Evolutionary conservation across 306 rosid species (phyloP), one percentile per base, ranked within the genome.

Genomic region (Aeschynomene evenia): DNA sequence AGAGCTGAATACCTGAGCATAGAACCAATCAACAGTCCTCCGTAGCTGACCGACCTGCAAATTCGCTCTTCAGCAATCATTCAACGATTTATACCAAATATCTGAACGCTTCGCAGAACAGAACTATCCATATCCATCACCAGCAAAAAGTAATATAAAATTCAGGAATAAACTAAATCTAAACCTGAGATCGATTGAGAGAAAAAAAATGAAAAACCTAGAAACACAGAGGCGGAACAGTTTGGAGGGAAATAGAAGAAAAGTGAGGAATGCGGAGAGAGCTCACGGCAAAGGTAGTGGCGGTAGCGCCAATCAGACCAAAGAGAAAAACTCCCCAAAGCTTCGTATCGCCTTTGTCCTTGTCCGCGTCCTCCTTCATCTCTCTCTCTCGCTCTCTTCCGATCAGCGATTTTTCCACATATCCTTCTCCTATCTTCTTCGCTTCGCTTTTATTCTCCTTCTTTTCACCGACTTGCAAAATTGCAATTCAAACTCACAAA

Each of bases 291-390:
- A 87, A 76, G 55, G 99, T 95, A 37, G 95, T 83, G 76, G 79
- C 91, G 57, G 97, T 83, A 85, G 97, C 99, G 63, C 95, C 97
- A 66, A 95, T 87, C 18, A 95, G 29, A 4, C 95, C 95, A 76
- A 91, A 89, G 70, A 91, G 80, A 11, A 95, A 42, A 78, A 86
- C 77, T 10, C 96, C 99, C 95, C 95, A 85, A 36, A 91, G 76
- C 82, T 80, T 89, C 58, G 61, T 16, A 68, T 79, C 90, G 26
- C 19, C 78, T 66, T 88, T 69, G 8, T 74, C 83, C 66, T 80
- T 81, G 1, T 82, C 63, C 26, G 58, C 84, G 15, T 76, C 82
- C 49, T 68, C 89, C 64, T 76, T 71, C 96, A 85, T 93, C 73
- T 70, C 40, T 64, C 34, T 62, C 53, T 36, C 59, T 59, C n/a